Percentiles rank a stretch among this genome's conserved stretches.
These are phyloP conservation scores for Penicillium glabrum DNA, from an alignment of 2,329 filamentous ascomycete species.

Conservation along the genomic window DNA sequence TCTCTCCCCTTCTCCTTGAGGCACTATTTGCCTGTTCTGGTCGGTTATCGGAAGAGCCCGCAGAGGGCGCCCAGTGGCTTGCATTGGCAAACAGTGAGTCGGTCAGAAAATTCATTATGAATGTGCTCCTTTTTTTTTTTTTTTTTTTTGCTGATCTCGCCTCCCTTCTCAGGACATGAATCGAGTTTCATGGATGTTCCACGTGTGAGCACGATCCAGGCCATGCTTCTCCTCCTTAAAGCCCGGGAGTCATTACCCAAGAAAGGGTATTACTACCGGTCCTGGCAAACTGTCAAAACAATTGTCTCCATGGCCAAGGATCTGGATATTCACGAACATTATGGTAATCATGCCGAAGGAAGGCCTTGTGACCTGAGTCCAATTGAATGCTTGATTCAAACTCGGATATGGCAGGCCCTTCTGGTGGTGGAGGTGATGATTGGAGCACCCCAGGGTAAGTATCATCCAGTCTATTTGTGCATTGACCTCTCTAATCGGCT, in stretches of 20 bases:
- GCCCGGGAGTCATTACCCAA: slow-evolving; percentile 90
- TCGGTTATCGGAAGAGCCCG: slow-evolving; percentile 76
- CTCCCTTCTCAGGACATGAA: slow-evolving; percentile 66
- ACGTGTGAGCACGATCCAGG: slow-evolving; percentile 86
- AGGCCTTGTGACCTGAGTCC: slow-evolving; percentile 66
- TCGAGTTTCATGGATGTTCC: slow-evolving; percentile 93
- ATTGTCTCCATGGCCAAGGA: slow-evolving; percentile 93
- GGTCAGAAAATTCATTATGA: slow-evolving; percentile 2
- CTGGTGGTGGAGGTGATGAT: slow-evolving; percentile 89
- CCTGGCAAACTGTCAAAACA: slow-evolving; percentile 93
- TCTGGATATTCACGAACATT: slow-evolving; percentile 83
- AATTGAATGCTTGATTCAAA: slow-evolving; percentile 79
- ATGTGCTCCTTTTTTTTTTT: slow-evolving; percentile 3
- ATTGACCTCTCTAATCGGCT: slow-evolving; percentile 15
- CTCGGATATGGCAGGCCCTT: slow-evolving; percentile 84
- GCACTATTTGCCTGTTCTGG: slow-evolving; percentile 89
- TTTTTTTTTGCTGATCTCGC: slow-evolving; percentile 27
- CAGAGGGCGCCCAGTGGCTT: slow-evolving; percentile 88
- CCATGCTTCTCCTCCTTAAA: slow-evolving; percentile 81
- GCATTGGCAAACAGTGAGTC: slow-evolving; percentile 77
- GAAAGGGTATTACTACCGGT: slow-evolving; percentile 92
- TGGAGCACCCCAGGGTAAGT: slow-evolving; percentile 82
- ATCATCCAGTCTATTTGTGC: neutral
- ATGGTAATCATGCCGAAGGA: slow-evolving; percentile 72
- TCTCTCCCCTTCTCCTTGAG: slow-evolving; percentile 86